Evolutionary conservation across 306 rosid species (phyloP), one percentile per base, ranked within the genome.

Genomic region (Cyclanthera cordifolia): DNA sequence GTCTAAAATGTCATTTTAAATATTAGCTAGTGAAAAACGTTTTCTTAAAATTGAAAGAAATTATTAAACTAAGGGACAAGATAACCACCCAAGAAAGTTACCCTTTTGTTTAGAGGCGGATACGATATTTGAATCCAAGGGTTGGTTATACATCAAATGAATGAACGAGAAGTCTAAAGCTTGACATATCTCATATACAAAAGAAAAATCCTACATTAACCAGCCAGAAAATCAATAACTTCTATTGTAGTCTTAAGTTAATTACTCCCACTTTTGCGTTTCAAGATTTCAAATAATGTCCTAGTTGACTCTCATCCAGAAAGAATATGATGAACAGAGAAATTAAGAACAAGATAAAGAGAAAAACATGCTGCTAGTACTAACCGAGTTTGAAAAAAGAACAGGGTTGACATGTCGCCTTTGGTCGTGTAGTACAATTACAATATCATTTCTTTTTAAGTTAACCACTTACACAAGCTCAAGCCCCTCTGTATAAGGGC

Each of bases 211-310:
- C 30, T 51, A 20, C 34, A 11, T 41, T 61, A 37, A 61, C 68
- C 30, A 37, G 52, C 70, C 15, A 43, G 53, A 65, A 64, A 21
- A 28, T 65, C 70, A 37, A 63, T 41, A 23, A 63, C 53, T 65
- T 45, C 52, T 12, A 5, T 14, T 19, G 50, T 65, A 21, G 45
- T 43, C 53, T 41, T 24, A 41, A 11, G 52, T 41, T 60, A 41
- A 63, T 41, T 65, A 45, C 53, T 41, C 5, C 53, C 25, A 6
- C 30, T 20, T 13, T 0, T 23, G 13, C 23, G 13, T 65, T 14
- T 43, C 70, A 57, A 57, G 32, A 28, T 19, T 11, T 43, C 50
- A 61, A 61, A 34, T 37, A 34, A 19, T 39, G 11, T 37, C 50
- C 68, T 39, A 10, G 16, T 12, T 10, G 48, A 28, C 25, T n/a